Evolutionary conservation across 352 stramenopile species (phyloP).

Genomic region (Globisporangium apiculatum): DNA sequence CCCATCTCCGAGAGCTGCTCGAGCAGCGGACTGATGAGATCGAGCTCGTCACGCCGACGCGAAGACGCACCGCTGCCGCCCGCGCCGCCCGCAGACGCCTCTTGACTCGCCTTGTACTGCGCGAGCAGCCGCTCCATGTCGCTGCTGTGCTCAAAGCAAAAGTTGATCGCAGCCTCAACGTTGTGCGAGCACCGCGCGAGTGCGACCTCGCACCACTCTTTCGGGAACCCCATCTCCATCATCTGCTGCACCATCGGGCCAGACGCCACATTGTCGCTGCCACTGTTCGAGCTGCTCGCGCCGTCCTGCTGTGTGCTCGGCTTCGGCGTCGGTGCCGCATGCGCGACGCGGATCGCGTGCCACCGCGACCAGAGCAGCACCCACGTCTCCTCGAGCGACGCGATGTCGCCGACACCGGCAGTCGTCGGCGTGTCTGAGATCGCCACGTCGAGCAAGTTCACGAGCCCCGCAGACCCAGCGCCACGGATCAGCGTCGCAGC

Average conservation of each 20-base stretch:
- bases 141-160: constrained; percentile 89
- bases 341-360: constrained; percentile 47
- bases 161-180: constrained; percentile 89
- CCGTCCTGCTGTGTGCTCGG: constrained; percentile 14
- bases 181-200: constrained; percentile 82
- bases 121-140: constrained; percentile 87
- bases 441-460: constrained; percentile 57
- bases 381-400: constrained; percentile 76
- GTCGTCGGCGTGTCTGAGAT: constrained; percentile 69
- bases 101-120: constrained; percentile 61
- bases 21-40: constrained; percentile 63
- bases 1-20: constrained; percentile 91
- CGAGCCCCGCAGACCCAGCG: constrained; percentile 40
- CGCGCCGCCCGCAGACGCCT: constrained; percentile 11
- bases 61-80: constrained; percentile 14
- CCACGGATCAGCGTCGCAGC: constrained; percentile 62
- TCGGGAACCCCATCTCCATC: constrained; percentile 92
- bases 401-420: constrained; percentile 58
- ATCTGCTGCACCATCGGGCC: constrained; percentile 86
- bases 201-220: constrained; percentile 89
- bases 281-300: constrained; percentile 16
- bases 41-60: constrained; percentile 40
- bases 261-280: constrained; percentile 22
- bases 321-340: constrained; percentile 30
- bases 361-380: constrained; percentile 72